Evolutionary conservation across 306 rosid species (phyloP).

Genomic region (Cyclanthera cordifolia): DNA sequence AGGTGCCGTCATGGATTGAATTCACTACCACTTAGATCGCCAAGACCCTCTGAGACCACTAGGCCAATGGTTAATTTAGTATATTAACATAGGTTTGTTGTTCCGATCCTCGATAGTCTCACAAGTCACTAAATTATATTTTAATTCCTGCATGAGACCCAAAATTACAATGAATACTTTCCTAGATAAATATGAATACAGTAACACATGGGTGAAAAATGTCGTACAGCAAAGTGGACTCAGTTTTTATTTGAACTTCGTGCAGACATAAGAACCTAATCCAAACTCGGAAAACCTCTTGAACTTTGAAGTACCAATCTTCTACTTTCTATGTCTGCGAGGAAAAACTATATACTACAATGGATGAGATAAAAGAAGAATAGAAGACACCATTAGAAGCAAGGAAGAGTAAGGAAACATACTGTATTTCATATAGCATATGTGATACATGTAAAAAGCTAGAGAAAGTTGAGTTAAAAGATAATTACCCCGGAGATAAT

Average conservation of each 20-base stretch:
- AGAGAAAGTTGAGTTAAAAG: neutral
- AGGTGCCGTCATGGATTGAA: no score
- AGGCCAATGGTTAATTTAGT: neutral
- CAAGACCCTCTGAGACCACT: no score
- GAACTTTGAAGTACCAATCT: neutral
- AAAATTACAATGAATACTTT: neutral
- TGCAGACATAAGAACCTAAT: neutral
- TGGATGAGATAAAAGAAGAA: neutral
- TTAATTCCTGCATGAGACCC: neutral
- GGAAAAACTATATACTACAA: neutral
- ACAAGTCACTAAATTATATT: neutral
- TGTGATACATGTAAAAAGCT: neutral
- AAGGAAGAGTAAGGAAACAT: neutral
- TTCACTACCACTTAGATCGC: no score
- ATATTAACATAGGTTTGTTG: neutral
- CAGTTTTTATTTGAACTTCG: neutral
- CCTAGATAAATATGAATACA: neutral
- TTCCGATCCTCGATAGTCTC: neutral
- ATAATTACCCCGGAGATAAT: slow-evolving; percentile 57
- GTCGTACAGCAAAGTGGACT: neutral
- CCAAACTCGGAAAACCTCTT: neutral
- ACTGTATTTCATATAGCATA: neutral
- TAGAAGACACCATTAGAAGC: neutral
- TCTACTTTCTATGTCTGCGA: neutral
- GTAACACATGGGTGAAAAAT: neutral